These are phyloP conservation scores for Boletus vinaceobasis DNA, from an alignment of 768 basidiomycete species.

Conservation along the genomic window DNA sequence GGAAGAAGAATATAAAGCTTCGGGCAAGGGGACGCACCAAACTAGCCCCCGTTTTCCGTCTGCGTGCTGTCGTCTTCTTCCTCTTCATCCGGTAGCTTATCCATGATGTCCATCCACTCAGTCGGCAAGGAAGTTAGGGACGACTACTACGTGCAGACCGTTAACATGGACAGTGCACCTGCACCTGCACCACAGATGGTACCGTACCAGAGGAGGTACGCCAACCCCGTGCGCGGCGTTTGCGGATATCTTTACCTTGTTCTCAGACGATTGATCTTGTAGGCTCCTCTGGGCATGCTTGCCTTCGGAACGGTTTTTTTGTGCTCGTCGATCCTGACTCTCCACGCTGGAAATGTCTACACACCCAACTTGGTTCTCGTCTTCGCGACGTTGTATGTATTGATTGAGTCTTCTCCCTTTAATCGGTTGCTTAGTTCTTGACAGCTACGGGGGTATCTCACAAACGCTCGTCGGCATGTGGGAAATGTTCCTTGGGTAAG, in stretches of 20 bases:
- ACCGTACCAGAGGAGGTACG: constrained; percentile 27
- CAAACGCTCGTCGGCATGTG: constrained; percentile 31
- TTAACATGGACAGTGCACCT: constrained; percentile 16
- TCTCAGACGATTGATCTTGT: neutral
- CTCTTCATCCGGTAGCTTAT: neutral
- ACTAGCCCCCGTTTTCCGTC: neutral
- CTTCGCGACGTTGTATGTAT: constrained; percentile 27
- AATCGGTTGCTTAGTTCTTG: neutral
- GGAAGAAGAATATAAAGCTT: constrained; percentile 17
- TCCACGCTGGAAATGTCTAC: constrained; percentile 16
- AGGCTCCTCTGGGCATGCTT: constrained; percentile 30
- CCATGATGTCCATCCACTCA: constrained; percentile 21
- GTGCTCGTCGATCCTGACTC: constrained; percentile 28
- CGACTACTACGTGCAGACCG: constrained; percentile 27
- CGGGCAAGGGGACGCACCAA: neutral
- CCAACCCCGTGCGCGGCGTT: constrained; percentile 18
- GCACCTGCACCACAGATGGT: constrained; percentile 19
- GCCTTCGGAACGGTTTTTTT: constrained; percentile 28
- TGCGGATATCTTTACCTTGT: neutral
- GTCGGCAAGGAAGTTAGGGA: constrained; percentile 22
- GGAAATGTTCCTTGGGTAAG: constrained; percentile 31
- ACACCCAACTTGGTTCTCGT: constrained; percentile 26
- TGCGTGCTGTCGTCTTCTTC: neutral
- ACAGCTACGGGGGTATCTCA: constrained; percentile 31
- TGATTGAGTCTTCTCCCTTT: neutral